A percentile compares a stretch with the other conserved stretches of the same genome.
Conservation (phyloP, 192 early-diverging fungal species). For the Martensiomyces pterosporus region DNA sequence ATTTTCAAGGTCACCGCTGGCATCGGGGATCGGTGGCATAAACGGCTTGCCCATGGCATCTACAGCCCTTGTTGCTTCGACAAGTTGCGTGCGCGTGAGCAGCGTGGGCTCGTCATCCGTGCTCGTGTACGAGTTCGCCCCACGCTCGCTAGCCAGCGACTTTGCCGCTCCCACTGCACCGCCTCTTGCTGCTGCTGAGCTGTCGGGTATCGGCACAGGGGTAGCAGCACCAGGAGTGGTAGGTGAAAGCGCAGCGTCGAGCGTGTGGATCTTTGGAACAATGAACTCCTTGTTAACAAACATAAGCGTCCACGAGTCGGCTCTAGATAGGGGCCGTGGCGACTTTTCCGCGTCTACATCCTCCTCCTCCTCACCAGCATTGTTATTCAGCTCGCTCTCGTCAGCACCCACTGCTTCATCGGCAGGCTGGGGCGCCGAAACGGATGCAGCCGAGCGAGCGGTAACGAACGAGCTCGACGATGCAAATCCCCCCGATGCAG, state of each 20-base stretch:
- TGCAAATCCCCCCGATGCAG: background rate
- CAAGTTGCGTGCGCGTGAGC: background rate
- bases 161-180: background rate
- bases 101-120: background rate
- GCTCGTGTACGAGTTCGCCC: too few species aligned
- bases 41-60: too few species aligned
- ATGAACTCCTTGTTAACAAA: slow-evolving; percentile 50
- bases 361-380: background rate
- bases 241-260: background rate
- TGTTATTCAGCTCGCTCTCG: background rate
- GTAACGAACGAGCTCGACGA: slow-evolving; percentile 34
- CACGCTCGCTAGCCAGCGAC: background rate
- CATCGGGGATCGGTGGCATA: background rate
- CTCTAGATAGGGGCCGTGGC: slow-evolving; percentile 3
- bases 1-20: background rate
- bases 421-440: background rate
- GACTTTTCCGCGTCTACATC: background rate
- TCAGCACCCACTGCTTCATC: background rate
- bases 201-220: too few species aligned
- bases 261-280: background rate
- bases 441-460: slow-evolving; percentile 3
- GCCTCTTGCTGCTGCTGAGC: too few species aligned
- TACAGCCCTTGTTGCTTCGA: too few species aligned
- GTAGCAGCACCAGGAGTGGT: too few species aligned
- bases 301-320: slow-evolving; percentile 51